Conservation (phyloP, 768 basidiomycete genomes). For the Nidularia sp. region DNA sequence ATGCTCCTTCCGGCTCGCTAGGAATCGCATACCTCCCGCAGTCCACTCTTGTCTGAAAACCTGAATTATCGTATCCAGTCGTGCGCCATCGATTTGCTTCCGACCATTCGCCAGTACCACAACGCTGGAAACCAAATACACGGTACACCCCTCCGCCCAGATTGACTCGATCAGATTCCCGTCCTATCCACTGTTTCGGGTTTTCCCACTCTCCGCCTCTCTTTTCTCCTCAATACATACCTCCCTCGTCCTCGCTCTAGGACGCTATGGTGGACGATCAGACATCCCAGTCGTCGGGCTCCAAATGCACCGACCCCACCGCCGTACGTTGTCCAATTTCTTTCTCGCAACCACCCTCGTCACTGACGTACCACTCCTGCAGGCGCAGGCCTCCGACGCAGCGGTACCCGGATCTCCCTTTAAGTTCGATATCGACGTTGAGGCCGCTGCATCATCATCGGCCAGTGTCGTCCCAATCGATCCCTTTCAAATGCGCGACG, state of each 20-base stretch:
- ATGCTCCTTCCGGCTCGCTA: too few species aligned
- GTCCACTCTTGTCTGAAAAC: background rate
- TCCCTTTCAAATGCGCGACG: constrained; percentile 64
- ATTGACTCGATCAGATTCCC: constrained; percentile 34
- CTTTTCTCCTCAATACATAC: constrained; percentile 18
- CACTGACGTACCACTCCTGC: constrained; percentile 7
- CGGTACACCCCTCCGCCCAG: constrained; percentile 22
- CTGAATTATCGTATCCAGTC: background rate
- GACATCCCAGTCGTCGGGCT: constrained; percentile 22
- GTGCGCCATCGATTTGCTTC: background rate
- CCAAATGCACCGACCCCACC: constrained; percentile 14
- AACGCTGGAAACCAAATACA: constrained; percentile 19
- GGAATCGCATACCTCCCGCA: too few species aligned
- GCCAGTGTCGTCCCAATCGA: constrained; percentile 36
- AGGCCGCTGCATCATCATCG: constrained; percentile 25
- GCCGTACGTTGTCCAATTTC: constrained; percentile 18
- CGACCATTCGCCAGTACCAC: constrained; percentile 6
- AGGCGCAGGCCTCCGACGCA: constrained; percentile 40
- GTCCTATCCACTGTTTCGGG: constrained; percentile 34
- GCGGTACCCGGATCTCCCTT: constrained; percentile 41
- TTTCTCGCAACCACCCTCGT: background rate
- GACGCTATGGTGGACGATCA: constrained; percentile 28
- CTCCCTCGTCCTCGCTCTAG: constrained; percentile 18
- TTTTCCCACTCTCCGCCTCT: constrained; percentile 22
- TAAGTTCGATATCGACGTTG: constrained; percentile 39